A percentile compares a stretch with the other conserved stretches of the same genome.
These are phyloP conservation scores for Termitomyces sp. DNA, from an alignment of 768 basidiomycete species.

Conservation along the genomic window DNA sequence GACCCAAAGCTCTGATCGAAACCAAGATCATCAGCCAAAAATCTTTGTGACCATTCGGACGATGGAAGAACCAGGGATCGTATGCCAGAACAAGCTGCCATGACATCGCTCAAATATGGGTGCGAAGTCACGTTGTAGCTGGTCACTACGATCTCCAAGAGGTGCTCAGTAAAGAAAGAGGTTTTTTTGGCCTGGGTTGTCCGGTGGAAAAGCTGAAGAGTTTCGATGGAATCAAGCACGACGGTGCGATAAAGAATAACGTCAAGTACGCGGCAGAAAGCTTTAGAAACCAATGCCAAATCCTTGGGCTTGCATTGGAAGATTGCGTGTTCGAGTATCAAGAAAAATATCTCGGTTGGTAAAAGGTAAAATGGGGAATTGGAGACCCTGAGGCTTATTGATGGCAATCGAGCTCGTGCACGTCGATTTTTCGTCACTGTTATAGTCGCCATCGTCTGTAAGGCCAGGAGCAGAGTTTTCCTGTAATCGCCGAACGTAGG, in stretches of 20 bases:
- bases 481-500: not conserved
- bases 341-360: slow-evolving; percentile 32
- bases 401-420: slow-evolving; percentile 6
- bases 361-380: slow-evolving; percentile 23
- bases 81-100: slow-evolving; percentile 29
- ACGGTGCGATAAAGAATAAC: slow-evolving; percentile 34
- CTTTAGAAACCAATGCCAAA: slow-evolving; percentile 26
- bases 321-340: slow-evolving; percentile 32
- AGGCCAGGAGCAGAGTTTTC: not conserved
- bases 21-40: slow-evolving; percentile 10
- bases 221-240: slow-evolving; percentile 25
- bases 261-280: slow-evolving; percentile 27
- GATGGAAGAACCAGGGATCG: slow-evolving; percentile 25
- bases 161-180: slow-evolving; percentile 23
- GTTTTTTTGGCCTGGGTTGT: slow-evolving; percentile 24
- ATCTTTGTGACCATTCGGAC: slow-evolving; percentile 13
- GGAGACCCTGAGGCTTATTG: slow-evolving; percentile 16
- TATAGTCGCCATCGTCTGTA: slow-evolving; percentile 6
- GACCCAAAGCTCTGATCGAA: slow-evolving; percentile 17
- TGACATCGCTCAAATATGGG: slow-evolving; percentile 21
- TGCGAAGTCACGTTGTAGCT: slow-evolving; percentile 10
- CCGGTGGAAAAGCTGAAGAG: slow-evolving; percentile 29
- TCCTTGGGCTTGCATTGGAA: slow-evolving; percentile 21
- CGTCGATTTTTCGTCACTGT: slow-evolving; percentile 4
- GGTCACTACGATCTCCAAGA: slow-evolving; percentile 34